phyloP scores from a whole-genome alignment of 1,139 yeast genomes.

The Pichia sp. region DNA sequence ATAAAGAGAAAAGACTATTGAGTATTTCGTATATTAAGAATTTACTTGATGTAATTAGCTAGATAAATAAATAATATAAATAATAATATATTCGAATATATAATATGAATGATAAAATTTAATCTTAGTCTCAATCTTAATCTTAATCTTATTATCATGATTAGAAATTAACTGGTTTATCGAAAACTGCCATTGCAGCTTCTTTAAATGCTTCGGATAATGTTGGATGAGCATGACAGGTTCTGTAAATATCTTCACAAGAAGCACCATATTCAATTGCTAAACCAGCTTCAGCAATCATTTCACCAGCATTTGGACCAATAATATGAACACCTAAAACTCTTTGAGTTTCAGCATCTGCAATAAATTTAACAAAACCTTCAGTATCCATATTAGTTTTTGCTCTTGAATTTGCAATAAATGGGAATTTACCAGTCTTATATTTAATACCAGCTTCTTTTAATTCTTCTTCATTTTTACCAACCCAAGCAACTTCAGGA shows the following conservation, averaged over 20 bases:
- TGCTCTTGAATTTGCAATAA: conserved; percentile 98
- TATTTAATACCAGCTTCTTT: conserved; percentile 89
- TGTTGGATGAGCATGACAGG: conserved; percentile 99
- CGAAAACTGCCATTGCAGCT: conserved; percentile 91
- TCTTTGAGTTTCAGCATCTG: conserved; percentile 97
- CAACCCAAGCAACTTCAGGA: conserved; percentile 99
- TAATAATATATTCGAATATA: no score
- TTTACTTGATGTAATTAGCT: no score
- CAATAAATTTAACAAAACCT: conserved; percentile 92
- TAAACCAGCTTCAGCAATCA: conserved; percentile 97
- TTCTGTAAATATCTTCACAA: conserved; percentile 95
- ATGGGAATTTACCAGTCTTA: conserved; percentile 97
- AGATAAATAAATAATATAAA: no score
- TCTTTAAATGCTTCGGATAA: conserved; percentile 97
- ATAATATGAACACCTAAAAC: conserved; percentile 94
- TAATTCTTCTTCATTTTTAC: conserved; percentile 91
- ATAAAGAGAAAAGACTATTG: no score
- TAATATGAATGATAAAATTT: no score
- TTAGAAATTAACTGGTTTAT: conserved; percentile 40
- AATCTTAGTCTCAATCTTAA: no score
- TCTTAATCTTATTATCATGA: neutral
- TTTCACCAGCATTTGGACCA: conserved; percentile 99
- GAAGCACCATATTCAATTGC: conserved; percentile 99
- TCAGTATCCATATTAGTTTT: conserved; percentile 97
- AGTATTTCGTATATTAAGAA: no score